Conservation (phyloP, 2,329 filamentous ascomycete species). For the Didymella glomerata region DNA sequence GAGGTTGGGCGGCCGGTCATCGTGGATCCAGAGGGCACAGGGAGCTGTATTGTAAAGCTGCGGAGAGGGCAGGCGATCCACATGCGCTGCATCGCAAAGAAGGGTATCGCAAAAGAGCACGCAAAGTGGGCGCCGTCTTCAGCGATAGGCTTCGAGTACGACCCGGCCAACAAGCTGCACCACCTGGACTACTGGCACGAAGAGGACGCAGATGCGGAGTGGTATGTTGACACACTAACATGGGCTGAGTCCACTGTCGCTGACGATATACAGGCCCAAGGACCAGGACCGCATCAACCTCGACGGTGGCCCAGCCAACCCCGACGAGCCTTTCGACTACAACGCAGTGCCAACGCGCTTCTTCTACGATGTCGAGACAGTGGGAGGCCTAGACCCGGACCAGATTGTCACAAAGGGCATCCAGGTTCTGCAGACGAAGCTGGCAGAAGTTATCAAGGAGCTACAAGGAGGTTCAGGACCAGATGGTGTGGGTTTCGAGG, state of each 20-base stretch:
- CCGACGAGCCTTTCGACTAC: slow-evolving; percentile 90
- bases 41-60: slow-evolving; percentile 88
- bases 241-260: not conserved
- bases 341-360: slow-evolving; percentile 84
- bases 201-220: slow-evolving; percentile 82
- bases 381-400: slow-evolving; percentile 88
- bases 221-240: slow-evolving; percentile 64
- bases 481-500: slow-evolving; percentile 64
- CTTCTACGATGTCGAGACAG: slow-evolving; percentile 92
- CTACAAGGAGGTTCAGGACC: slow-evolving; percentile 64
- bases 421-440: slow-evolving; percentile 85
- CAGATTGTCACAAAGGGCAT: slow-evolving; percentile 89
- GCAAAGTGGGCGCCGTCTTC: slow-evolving; percentile 96
- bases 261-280: slow-evolving; percentile 70
- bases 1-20: slow-evolving; percentile 83
- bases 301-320: slow-evolving; percentile 75
- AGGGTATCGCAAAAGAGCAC: slow-evolving; percentile 98
- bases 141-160: slow-evolving; percentile 96
- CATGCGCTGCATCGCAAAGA: slow-evolving; percentile 92
- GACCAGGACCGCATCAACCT: slow-evolving; percentile 81
- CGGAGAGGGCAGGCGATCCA: slow-evolving; percentile 88
- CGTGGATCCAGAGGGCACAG: slow-evolving; percentile 80
- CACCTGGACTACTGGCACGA: slow-evolving; percentile 97
- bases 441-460: slow-evolving; percentile 78
- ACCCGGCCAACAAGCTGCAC: slow-evolving; percentile 93